phyloP scores from a whole-genome alignment of 768 basidiomycete genomes.

The Rhodosporidiobolus sp. region DNA sequence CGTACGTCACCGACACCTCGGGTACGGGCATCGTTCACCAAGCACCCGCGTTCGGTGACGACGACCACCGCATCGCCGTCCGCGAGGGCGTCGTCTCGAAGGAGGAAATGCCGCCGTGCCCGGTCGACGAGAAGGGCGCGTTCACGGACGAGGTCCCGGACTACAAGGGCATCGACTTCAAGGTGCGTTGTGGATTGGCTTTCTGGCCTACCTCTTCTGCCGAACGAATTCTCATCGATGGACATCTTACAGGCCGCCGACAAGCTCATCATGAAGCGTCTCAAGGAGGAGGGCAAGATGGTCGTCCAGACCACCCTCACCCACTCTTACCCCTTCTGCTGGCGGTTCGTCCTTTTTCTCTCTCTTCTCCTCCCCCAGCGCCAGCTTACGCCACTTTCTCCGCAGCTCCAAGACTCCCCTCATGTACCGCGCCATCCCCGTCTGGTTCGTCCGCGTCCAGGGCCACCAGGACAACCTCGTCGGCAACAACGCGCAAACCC shows the following conservation, averaged over 20 bases:
- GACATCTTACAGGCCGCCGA: constrained; percentile 68
- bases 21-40: constrained; percentile 99
- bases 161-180: constrained; percentile 81
- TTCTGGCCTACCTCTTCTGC: no score
- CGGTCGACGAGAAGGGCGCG: constrained; percentile 80
- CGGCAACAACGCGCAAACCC: constrained; percentile 79
- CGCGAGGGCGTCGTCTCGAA: constrained; percentile 73
- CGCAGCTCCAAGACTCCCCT: constrained; percentile 86
- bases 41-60: constrained; percentile 96
- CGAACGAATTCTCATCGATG: background rate
- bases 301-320: constrained; percentile 80
- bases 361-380: constrained; percentile 11
- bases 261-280: constrained; percentile 82
- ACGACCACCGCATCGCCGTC: constrained; percentile 91
- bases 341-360: constrained; percentile 63
- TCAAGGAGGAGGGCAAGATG: constrained; percentile 82
- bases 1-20: constrained; percentile 86
- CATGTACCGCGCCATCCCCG: constrained; percentile 91
- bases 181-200: constrained; percentile 55
- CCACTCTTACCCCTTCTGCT: constrained; percentile 96
- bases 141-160: constrained; percentile 89
- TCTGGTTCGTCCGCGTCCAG: constrained; percentile 90
- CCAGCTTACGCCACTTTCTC: background rate
- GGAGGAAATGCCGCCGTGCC: constrained; percentile 94
- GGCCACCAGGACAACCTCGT: constrained; percentile 82